Conservation (phyloP, 257 asterid genomes). For the Fraxinus americana region DNA sequence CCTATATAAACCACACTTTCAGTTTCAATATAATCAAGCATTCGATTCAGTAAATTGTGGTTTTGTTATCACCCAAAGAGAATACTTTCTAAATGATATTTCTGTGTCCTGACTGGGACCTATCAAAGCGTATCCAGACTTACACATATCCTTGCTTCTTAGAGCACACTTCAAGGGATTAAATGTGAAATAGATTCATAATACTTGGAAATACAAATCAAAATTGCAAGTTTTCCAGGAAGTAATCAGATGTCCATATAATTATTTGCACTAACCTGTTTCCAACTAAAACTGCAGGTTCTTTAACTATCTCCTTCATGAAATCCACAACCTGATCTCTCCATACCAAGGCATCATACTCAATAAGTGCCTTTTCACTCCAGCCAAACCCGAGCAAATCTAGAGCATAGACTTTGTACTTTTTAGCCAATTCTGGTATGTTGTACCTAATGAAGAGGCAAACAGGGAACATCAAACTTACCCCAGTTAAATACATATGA, state of each 20-base stretch:
- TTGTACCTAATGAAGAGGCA: slow-evolving; percentile 57
- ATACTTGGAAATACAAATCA: background rate
- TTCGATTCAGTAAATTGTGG: no score
- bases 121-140: no score
- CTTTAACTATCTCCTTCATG: slow-evolving; percentile 76
- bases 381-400: slow-evolving; percentile 96
- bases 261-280: slow-evolving; percentile 46
- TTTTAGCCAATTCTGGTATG: slow-evolving; percentile 86
- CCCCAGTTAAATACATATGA: background rate
- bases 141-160: no score
- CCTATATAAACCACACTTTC: no score
- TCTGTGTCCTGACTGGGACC: no score
- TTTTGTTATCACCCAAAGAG: no score
- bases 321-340: slow-evolving; percentile 92
- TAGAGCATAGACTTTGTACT: slow-evolving; percentile 81
- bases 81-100: no score
- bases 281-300: slow-evolving; percentile 90
- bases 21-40: no score
- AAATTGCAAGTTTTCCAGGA: background rate
- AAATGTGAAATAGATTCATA: background rate
- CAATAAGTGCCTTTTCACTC: slow-evolving; percentile 97
- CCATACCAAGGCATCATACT: slow-evolving; percentile 89
- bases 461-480: background rate
- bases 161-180: background rate
- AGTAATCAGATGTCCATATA: no score